phyloP scores from a whole-genome alignment of 2,329 filamentous ascomycete species.

The Curvularia lunata region DNA sequence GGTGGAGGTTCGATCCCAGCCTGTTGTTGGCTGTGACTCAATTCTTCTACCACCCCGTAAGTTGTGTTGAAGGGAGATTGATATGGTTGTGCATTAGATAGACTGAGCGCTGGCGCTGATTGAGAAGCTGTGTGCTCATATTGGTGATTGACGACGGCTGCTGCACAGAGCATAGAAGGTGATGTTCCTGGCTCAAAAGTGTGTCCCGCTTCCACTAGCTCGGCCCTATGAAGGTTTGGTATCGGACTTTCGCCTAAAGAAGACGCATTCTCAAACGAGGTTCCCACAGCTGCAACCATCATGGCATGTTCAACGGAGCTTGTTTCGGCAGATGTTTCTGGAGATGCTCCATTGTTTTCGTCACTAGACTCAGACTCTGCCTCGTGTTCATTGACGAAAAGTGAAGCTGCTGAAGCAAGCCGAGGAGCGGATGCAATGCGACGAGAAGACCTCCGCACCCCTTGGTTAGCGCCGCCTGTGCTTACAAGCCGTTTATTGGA shows the following conservation, averaged over 20 bases:
- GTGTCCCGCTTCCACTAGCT: not conserved
- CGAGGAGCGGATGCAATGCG: slow-evolving; percentile 1
- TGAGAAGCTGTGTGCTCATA: slow-evolving; percentile 3
- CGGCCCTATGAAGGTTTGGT: not conserved
- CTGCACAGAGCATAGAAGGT: slow-evolving; percentile 1
- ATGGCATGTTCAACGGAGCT: not conserved
- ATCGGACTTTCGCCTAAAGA: not conserved
- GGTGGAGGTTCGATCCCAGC: not conserved
- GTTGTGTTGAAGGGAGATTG: not conserved
- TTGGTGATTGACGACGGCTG: not conserved
- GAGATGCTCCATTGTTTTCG: not conserved
- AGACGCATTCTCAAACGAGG: not conserved
- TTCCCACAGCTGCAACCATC: not conserved
- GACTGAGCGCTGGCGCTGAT: not conserved
- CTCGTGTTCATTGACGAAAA: slow-evolving; percentile 5
- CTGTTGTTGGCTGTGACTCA: not conserved
- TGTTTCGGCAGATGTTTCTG: not conserved
- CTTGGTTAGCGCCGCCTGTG: slow-evolving; percentile 1
- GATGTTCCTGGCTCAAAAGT: not conserved
- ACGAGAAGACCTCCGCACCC: slow-evolving; percentile 6
- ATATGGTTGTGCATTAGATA: slow-evolving; percentile 1
- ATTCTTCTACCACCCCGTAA: not conserved
- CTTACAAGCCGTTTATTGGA: not conserved
- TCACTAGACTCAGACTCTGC: slow-evolving; percentile 3
- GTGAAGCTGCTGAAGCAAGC: not conserved